Evolutionary conservation across 2,329 filamentous ascomycete genomes (phyloP).

Genomic region (Akanthomyces lecanii): DNA sequence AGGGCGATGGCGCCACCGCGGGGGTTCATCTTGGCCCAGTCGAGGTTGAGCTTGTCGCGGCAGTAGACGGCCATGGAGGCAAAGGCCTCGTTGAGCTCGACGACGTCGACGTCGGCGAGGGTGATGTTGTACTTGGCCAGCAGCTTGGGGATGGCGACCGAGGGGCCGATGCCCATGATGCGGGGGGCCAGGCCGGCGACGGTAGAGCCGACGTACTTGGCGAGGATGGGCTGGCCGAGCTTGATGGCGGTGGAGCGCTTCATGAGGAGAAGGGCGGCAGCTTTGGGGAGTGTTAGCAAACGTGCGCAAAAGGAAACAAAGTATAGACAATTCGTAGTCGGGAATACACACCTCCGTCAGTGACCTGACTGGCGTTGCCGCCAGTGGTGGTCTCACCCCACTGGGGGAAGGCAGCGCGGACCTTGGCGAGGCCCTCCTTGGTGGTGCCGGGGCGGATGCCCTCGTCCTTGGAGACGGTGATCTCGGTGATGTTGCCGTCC

Average conservation of each 20-base stretch:
- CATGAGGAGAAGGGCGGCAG: conserved; percentile 87
- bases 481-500: conserved; percentile 71
- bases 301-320: background rate
- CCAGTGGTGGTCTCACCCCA: conserved; percentile 85
- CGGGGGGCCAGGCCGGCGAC: conserved; percentile 85
- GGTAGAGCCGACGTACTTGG: conserved; percentile 90
- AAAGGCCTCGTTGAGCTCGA: conserved; percentile 97
- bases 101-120: conserved; percentile 78
- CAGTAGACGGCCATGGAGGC: conserved; percentile 98
- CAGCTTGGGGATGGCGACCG: conserved; percentile 74
- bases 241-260: conserved; percentile 84
- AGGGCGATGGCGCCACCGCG: conserved; percentile 79
- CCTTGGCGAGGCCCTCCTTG: conserved; percentile 73
- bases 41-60: conserved; percentile 64
- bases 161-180: conserved; percentile 93
- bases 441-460: conserved; percentile 90
- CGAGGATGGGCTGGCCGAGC: conserved; percentile 85
- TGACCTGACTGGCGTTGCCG: conserved; percentile 92
- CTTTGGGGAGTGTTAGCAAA: conserved; percentile 40
- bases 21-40: conserved; percentile 74
- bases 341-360: conserved; percentile 67
- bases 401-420: conserved; percentile 84
- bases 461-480: conserved; percentile 82
- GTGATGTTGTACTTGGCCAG: conserved; percentile 73
- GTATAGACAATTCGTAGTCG: background rate